Evolutionary conservation across 1,139 yeast genomes (phyloP), one percentile per base, ranked within the genome.

Genomic region (Suhomyces bokatorum): DNA sequence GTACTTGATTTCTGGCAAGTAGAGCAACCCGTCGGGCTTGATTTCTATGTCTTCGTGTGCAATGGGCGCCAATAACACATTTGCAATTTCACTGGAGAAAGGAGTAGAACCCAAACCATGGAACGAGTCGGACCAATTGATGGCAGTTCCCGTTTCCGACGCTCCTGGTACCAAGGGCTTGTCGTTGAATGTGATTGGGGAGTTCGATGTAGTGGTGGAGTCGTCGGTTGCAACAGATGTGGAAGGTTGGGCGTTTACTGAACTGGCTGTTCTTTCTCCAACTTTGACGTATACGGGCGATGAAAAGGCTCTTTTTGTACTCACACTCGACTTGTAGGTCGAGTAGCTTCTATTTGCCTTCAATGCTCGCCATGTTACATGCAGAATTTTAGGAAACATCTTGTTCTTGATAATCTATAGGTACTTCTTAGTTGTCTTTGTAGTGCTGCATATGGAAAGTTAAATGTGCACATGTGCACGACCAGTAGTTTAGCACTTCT

Each of bases 1-100:
- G 62, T 93, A 93, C 62, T 91, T 90, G 65, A 93, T 93, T 64
- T 93, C 99, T 0, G 99, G 99, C 41, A 93, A 70, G 58, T 89
- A 93, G 12, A 93, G 66, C 43, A 93, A 71, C 14, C 99, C 98
- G 63, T 93, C 99, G 0, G 99, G 98, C 51, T 93, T 93, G 53
- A 93, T 86, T 63, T 93, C 99, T 43, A 93, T 83, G 55, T 93
- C 98, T 27, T 75, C 77, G 6, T 79, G 75, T 1, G 75, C 75
- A 16, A 93, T 60, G 0, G 85, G 80, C 2, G 85, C 79, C 40
- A 82, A 63, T 14, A 93, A 69, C 8, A 80, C 72, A 26, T 79
- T 78, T 42, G 81, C 83, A 0, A 83, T 75, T 40, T 81, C 81
- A 13, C 69, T 70, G 3, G 84, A 66, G 57, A 93, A 93, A 0